Evolutionary conservation across 768 basidiomycete species (phyloP).

Genomic region (Gloeostereum incarnatum): DNA sequence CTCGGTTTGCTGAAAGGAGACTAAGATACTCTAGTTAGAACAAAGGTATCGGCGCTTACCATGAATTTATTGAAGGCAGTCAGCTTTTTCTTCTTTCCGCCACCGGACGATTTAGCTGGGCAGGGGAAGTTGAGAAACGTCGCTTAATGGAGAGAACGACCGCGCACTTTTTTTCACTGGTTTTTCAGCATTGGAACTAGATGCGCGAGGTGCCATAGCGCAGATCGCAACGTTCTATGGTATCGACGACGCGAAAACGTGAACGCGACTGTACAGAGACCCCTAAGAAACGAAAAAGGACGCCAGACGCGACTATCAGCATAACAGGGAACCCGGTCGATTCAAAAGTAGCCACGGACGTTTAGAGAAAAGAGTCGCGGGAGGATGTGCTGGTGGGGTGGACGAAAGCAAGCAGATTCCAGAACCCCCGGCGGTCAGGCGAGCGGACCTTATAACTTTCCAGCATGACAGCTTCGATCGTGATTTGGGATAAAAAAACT

Average conservation of each 20-base stretch:
- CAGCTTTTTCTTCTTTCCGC: slow-evolving; percentile 45
- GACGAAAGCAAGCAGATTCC: slow-evolving; percentile 30
- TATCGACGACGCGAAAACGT: slow-evolving; percentile 5
- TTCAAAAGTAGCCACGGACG: slow-evolving; percentile 6
- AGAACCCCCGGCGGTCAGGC: slow-evolving; percentile 36
- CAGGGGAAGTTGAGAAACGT: slow-evolving; percentile 12
- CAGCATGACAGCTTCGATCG: slow-evolving; percentile 41
- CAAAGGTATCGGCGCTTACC: slow-evolving; percentile 18
- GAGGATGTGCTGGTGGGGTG: slow-evolving; percentile 25
- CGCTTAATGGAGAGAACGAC: slow-evolving; percentile 8
- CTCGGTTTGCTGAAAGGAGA: slow-evolving; percentile 50
- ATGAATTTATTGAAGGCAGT: slow-evolving; percentile 74
- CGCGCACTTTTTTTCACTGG: slow-evolving; percentile 48
- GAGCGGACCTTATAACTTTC: slow-evolving; percentile 52
- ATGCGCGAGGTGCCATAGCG: slow-evolving; percentile 34
- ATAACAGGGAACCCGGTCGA: slow-evolving; percentile 1
- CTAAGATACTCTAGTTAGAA: not conserved
- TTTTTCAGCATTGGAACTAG: slow-evolving; percentile 34
- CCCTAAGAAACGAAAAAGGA: too few species aligned
- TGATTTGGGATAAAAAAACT: slow-evolving; percentile 14
- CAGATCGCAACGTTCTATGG: slow-evolving; percentile 1
- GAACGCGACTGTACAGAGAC: too few species aligned
- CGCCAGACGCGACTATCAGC: too few species aligned
- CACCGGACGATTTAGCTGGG: slow-evolving; percentile 43
- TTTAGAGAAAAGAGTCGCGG: slow-evolving; percentile 5